These are phyloP conservation scores for Begonia fuchsioides DNA, from an alignment of 306 rosid genomes.

Conservation along the genomic window DNA sequence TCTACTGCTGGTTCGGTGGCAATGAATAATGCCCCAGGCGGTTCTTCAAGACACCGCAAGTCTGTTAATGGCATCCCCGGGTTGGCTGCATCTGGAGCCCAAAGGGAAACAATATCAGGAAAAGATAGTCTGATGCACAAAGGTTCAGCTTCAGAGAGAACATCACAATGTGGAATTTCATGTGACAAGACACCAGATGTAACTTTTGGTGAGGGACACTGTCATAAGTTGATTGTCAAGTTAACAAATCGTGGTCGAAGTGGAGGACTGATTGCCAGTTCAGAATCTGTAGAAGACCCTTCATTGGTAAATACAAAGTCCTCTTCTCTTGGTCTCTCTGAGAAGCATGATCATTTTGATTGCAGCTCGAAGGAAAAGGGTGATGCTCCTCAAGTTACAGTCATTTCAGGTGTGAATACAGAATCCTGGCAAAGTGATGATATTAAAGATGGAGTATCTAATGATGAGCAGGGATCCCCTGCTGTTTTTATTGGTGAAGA, in stretches of 20 bases:
- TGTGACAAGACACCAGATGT: slow-evolving; percentile 47
- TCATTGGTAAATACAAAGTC: slow-evolving; percentile 27
- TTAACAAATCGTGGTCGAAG: slow-evolving; percentile 43
- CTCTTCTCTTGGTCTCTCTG: slow-evolving; percentile 46
- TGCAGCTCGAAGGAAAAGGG: slow-evolving; percentile 28
- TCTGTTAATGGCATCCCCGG: slow-evolving; percentile 57
- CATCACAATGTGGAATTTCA: slow-evolving; percentile 24
- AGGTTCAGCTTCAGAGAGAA: slow-evolving; percentile 34
- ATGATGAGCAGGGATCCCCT: slow-evolving; percentile 44
- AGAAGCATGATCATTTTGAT: slow-evolving; percentile 48
- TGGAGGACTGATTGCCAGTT: slow-evolving; percentile 53
- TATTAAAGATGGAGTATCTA: slow-evolving; percentile 23
- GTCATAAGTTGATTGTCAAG: slow-evolving; percentile 51
- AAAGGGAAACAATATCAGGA: slow-evolving; percentile 34
- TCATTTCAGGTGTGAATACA: slow-evolving; percentile 24
- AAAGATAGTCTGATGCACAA: slow-evolving; percentile 17
- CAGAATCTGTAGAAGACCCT: slow-evolving; percentile 54
- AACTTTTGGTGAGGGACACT: slow-evolving; percentile 32
- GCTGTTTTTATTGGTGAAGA: slow-evolving; percentile 27
- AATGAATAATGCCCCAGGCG: slow-evolving; percentile 30
- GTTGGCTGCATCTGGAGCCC: slow-evolving; percentile 30
- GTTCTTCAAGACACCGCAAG: slow-evolving; percentile 52
- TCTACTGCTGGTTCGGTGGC: slow-evolving; percentile 57
- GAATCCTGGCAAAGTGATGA: slow-evolving; percentile 43
- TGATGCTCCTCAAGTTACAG: slow-evolving; percentile 29